A percentile compares a stretch with the other conserved stretches of the same genome.
These are phyloP conservation scores for Yarrowia hollandica DNA, from an alignment of 805 yeast genomes.

Conservation along the genomic window DNA sequence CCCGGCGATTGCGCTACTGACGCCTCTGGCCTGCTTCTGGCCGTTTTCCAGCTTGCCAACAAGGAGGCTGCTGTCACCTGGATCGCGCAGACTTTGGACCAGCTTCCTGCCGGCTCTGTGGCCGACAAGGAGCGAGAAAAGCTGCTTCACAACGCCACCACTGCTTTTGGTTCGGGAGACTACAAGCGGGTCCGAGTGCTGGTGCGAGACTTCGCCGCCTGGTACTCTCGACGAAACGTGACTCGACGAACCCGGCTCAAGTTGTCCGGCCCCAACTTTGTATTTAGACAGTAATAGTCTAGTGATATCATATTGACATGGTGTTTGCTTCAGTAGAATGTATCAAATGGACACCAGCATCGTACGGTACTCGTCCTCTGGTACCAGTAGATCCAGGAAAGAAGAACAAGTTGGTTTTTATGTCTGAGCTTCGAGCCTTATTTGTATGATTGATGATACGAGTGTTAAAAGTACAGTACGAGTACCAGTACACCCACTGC, in stretches of 20 bases:
- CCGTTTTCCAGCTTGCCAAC: constrained; percentile 52
- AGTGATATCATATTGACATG: not conserved
- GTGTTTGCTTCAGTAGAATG: too few species aligned
- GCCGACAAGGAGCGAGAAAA: constrained; percentile 67
- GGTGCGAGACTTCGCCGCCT: constrained; percentile 72
- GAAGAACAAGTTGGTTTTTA: too few species aligned
- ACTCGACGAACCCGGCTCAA: constrained; percentile 35
- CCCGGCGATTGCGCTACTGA: constrained; percentile 70
- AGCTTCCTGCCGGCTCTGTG: constrained; percentile 64
- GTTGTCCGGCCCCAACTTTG: constrained; percentile 18
- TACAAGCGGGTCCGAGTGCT: constrained; percentile 70
- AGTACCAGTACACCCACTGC: too few species aligned
- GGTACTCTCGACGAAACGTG: constrained; percentile 80
- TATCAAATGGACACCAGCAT: too few species aligned
- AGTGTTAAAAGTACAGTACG: too few species aligned
- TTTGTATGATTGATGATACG: too few species aligned
- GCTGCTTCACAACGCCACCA: constrained; percentile 45
- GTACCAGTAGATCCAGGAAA: too few species aligned
- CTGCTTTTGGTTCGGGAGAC: constrained; percentile 55
- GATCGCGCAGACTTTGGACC: constrained; percentile 56
- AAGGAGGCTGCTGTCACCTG: constrained; percentile 55
- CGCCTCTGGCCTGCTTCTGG: constrained; percentile 70
- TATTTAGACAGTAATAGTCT: not conserved
- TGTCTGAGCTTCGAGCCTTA: too few species aligned
- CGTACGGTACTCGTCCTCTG: too few species aligned